Conservation (phyloP, 805 yeast species). For the Saturnispora saitoi region DNA sequence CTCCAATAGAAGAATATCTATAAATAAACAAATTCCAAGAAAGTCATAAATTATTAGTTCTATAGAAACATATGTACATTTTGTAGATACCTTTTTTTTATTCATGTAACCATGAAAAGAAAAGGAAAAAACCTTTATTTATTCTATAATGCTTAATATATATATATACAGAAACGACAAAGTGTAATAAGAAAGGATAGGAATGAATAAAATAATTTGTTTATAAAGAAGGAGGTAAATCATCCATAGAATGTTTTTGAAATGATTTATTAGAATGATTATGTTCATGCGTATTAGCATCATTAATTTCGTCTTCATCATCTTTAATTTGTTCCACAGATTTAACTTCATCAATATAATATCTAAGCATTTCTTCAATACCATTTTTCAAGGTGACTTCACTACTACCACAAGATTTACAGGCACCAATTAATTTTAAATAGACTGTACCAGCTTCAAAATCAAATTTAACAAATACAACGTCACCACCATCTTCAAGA, state of each 20-base stretch:
- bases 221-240: constrained; percentile 29
- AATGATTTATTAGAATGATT: background rate
- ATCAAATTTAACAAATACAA: constrained; percentile 79
- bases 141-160: too few species aligned
- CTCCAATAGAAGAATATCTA: background rate
- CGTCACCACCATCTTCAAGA: constrained; percentile 98
- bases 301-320: constrained; percentile 56
- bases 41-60: background rate
- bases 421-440: constrained; percentile 88
- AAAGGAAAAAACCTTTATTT: background rate
- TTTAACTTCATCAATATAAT: constrained; percentile 90
- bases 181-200: background rate
- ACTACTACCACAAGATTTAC: constrained; percentile 86
- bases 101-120: background rate
- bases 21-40: background rate
- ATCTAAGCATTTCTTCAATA: constrained; percentile 93
- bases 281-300: constrained; percentile 14
- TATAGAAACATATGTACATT: background rate
- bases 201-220: background rate
- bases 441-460: constrained; percentile 82
- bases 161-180: too few species aligned
- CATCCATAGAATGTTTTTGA: constrained; percentile 17
- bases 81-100: background rate
- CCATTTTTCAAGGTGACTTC: constrained; percentile 92
- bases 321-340: constrained; percentile 84